Conservation (phyloP, 352 stramenopile species). For the Albugo laibachii region DNA sequence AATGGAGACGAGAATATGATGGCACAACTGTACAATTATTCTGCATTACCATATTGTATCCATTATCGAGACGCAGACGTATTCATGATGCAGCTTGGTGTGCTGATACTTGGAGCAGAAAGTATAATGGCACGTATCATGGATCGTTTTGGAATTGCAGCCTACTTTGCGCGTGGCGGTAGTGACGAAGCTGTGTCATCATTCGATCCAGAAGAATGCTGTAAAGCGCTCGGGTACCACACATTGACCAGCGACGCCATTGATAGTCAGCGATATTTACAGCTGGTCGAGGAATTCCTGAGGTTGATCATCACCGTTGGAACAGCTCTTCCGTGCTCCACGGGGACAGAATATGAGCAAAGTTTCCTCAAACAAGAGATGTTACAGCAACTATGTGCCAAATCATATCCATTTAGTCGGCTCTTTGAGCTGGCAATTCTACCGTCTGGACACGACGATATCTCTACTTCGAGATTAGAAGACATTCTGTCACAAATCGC, state of each 20-base stretch:
- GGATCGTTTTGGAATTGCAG: constrained; percentile 54
- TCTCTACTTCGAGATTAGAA: constrained; percentile 46
- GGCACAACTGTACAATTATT: constrained; percentile 81
- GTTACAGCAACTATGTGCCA: constrained; percentile 65
- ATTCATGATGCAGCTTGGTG: constrained; percentile 56
- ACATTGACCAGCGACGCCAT: constrained; percentile 25
- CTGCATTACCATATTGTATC: constrained; percentile 66
- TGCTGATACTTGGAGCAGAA: constrained; percentile 44
- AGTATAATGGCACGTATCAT: constrained; percentile 41
- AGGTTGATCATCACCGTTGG: constrained; percentile 56
- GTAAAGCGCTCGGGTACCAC: constrained; percentile 20
- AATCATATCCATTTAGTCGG: constrained; percentile 63
- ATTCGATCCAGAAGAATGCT: too few relatives aligned
- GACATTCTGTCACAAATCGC: constrained; percentile 35
- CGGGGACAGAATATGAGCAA: constrained; percentile 37
- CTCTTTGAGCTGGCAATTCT: constrained; percentile 63
- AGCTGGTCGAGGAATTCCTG: constrained; percentile 72
- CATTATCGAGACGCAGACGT: constrained; percentile 69
- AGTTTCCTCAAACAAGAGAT: constrained; percentile 68
- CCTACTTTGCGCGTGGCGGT: constrained; percentile 21
- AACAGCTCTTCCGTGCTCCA: constrained; percentile 44
- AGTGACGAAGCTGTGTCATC: background rate
- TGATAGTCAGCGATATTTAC: constrained; percentile 41
- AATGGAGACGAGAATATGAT: constrained; percentile 82
- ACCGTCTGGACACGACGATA: constrained; percentile 64